phyloP scores from a whole-genome alignment of 495 filamentous ascomycete genomes.

The Platismatia glauca region DNA sequence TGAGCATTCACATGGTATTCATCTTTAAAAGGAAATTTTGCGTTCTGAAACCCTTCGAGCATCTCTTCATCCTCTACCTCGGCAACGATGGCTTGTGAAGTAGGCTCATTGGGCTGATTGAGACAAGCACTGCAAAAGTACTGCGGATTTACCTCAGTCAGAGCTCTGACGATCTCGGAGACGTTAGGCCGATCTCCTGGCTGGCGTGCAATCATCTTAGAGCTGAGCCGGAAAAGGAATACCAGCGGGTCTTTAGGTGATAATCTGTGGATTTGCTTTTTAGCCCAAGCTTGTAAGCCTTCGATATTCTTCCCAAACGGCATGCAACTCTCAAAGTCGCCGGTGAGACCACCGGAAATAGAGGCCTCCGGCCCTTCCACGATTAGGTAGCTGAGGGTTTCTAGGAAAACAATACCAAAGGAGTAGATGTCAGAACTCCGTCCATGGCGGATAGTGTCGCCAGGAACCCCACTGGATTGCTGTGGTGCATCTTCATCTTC shows the following conservation, averaged over 20 bases:
- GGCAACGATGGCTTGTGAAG: not conserved
- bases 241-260: not conserved
- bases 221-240: slow-evolving; percentile 1
- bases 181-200: slow-evolving; percentile 2
- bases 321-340: slow-evolving; percentile 7
- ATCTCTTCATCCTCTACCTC: slow-evolving; percentile 11
- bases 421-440: not conserved
- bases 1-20: not conserved
- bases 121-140: slow-evolving; percentile 7
- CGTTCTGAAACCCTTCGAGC: not conserved
- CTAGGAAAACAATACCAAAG: not conserved
- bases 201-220: not conserved
- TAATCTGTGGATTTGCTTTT: not conserved
- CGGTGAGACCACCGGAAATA: too few relatives aligned
- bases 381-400: not conserved
- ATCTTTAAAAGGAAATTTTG: not conserved
- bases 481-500: not conserved
- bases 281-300: not conserved
- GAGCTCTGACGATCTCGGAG: not conserved
- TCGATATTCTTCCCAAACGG: slow-evolving; percentile 3
- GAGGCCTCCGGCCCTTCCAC: not conserved
- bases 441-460: not conserved
- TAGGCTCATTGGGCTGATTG: slow-evolving; percentile 1
- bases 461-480: not conserved
- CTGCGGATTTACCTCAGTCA: not conserved